Percentiles rank a stretch among this genome's conserved stretches.
Conservation (phyloP, 768 basidiomycete species). For the Leucocoprinus sp. region DNA sequence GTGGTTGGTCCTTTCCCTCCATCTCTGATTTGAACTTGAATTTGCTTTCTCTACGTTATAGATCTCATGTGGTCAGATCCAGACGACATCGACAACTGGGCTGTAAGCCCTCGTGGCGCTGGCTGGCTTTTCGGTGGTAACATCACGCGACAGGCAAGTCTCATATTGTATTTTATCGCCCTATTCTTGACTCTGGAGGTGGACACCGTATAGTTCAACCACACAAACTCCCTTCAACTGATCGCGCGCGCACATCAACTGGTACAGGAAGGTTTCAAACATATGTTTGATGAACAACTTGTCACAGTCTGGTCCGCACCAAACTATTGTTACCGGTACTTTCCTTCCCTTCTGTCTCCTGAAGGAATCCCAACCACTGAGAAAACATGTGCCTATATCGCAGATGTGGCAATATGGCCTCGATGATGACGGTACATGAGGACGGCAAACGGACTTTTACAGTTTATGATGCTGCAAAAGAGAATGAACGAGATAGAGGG, state of each 20-base stretch:
- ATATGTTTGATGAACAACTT: conserved; percentile 91
- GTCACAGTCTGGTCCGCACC: conserved; percentile 93
- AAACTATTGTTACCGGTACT: conserved; percentile 75
- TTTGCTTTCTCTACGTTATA: conserved; percentile 20
- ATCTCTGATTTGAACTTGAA: background rate
- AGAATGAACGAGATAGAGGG: conserved; percentile 82
- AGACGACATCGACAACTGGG: conserved; percentile 94
- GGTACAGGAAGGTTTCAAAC: conserved; percentile 92
- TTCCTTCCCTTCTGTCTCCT: background rate
- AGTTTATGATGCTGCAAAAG: conserved; percentile 80
- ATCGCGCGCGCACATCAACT: conserved; percentile 96
- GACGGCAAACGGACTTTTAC: conserved; percentile 61
- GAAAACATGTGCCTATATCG: background rate
- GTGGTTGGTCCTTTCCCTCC: conserved; percentile 40
- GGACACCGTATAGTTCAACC: conserved; percentile 61
- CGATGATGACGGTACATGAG: conserved; percentile 78
- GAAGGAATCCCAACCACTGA: background rate
- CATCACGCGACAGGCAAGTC: conserved; percentile 72
- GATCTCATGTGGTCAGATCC: conserved; percentile 99
- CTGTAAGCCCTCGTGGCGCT: conserved; percentile 91
- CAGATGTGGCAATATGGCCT: conserved; percentile 67
- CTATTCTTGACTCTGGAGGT: background rate
- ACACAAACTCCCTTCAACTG: conserved; percentile 78
- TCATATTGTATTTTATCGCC: background rate
- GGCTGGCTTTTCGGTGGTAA: conserved; percentile 90